Evolutionary conservation across 1,139 yeast genomes (phyloP), one percentile per base, ranked within the genome.

Genomic region (Wickerhamomyces sp.): DNA sequence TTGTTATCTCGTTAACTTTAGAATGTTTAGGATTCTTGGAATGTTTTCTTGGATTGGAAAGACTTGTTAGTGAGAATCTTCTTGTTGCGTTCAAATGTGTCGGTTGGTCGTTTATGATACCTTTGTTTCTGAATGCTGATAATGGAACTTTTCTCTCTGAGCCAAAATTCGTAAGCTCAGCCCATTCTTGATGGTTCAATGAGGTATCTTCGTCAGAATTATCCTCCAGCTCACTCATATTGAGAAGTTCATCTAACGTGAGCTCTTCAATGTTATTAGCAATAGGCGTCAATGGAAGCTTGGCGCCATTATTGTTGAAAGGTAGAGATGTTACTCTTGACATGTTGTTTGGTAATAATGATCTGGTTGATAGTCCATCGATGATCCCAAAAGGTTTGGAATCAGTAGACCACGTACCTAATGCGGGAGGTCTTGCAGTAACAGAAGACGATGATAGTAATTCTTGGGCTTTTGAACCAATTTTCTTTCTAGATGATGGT

Each of bases 391-490:
- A 88, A 0, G 96, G 97, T 52, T 87, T 81, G 38, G 76, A 75
- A 44, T 81, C 86, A 21, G 96, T 85, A 13, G 82, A 78, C 95
- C 97, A 92, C 2, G 96, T 83, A 0, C 97, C 97, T 43, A 92
- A 68, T 20, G 87, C 76, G 2, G 98, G 98, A 2, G 97, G 97
- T 40, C 95, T 68, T 45, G 90, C 80, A 41, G 90, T 90, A 22
- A 86, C 81, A 7, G 84, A 81, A 38, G 89, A 83, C 1, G 95
- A 82, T 8, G 95, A 83, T 17, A 92, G 72, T 12, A 92, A 88
- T 59, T 92, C 97, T 48, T 92, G 89, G 3, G 85, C 78, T 49
- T 83, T 81, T 8, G 88, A 78, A 1, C 89, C 94, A 27, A 79
- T 63, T 37, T 71, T 70, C 38, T 68, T 70, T 40, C 74, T 69